Percentiles rank a stretch among this genome's conserved stretches.
phyloP scores from a whole-genome alignment of 306 rosid species.

The Malus sylvestris region DNA sequence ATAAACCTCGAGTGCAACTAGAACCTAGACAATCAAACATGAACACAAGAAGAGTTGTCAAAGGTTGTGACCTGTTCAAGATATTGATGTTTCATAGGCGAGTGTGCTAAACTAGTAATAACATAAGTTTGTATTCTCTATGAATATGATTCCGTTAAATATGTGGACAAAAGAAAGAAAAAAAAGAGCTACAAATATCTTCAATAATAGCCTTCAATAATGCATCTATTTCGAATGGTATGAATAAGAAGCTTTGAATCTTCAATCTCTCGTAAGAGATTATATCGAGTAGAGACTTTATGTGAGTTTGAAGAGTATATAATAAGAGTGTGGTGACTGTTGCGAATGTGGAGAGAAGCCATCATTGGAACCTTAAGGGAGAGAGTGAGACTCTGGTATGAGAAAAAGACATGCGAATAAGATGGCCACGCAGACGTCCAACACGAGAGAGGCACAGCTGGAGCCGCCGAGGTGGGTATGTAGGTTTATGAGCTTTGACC shows the following conservation, averaged over 20 bases:
- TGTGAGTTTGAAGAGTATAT: background rate
- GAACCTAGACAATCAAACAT: too few species aligned
- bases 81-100: too few species aligned
- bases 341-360: background rate
- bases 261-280: background rate
- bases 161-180: too few species aligned
- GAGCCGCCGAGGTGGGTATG: background rate
- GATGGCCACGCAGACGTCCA: background rate
- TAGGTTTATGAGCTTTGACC: background rate
- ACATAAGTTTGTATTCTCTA: too few species aligned
- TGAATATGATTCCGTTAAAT: too few species aligned
- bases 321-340: too few species aligned
- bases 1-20: too few species aligned
- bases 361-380: background rate
- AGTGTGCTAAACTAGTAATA: too few species aligned
- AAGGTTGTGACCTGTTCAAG: too few species aligned
- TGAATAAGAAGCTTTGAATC: background rate
- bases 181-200: background rate
- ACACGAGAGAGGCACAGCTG: background rate
- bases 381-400: background rate
- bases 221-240: background rate
- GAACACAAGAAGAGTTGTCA: too few species aligned
- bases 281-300: background rate
- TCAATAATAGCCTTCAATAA: too few species aligned
- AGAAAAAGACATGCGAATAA: background rate